Evolutionary conservation across 1,284 basidiomycete genomes (phyloP).

Genomic region (Fomitopsis schrenkii): DNA sequence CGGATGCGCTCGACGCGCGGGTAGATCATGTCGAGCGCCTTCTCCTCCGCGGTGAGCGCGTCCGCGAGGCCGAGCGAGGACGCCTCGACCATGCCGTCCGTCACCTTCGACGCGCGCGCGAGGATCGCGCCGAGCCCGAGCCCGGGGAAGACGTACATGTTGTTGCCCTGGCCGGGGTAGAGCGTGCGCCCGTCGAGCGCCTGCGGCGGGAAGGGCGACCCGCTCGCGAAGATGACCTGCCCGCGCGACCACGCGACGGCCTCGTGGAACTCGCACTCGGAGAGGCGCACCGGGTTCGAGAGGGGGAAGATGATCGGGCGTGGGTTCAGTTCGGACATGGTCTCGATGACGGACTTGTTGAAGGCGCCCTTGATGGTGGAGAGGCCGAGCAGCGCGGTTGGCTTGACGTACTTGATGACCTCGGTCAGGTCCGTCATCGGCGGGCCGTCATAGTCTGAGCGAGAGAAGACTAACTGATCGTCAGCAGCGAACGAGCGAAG

Average conservation of each 20-base stretch:
- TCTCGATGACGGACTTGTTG: slow-evolving; percentile 67
- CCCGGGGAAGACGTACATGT: slow-evolving; percentile 83
- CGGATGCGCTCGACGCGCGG: slow-evolving; percentile 78
- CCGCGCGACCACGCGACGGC: slow-evolving; percentile 77
- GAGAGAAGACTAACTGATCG: slow-evolving; percentile 65
- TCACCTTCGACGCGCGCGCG: slow-evolving; percentile 60
- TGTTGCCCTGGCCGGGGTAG: slow-evolving; percentile 90
- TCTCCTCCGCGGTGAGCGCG: slow-evolving; percentile 74
- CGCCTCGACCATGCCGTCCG: slow-evolving; percentile 80
- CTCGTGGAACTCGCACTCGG: slow-evolving; percentile 84
- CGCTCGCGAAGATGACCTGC: slow-evolving; percentile 83
- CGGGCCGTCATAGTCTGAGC: slow-evolving; percentile 73
- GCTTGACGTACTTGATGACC: slow-evolving; percentile 83
- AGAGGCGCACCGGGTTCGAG: slow-evolving; percentile 88
- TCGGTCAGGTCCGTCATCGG: slow-evolving; percentile 76
- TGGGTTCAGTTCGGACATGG: slow-evolving; percentile 83
- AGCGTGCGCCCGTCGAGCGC: slow-evolving; percentile 55
- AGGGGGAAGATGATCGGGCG: slow-evolving; percentile 94
- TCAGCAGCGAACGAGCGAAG: background rate
- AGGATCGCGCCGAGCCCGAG: slow-evolving; percentile 81
- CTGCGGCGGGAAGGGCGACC: slow-evolving; percentile 81
- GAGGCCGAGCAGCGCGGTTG: slow-evolving; percentile 89
- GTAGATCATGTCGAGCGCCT: slow-evolving; percentile 61
- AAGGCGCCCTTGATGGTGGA: slow-evolving; percentile 88
- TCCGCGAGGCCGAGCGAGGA: slow-evolving; percentile 75